Evolutionary conservation across 208 protist species (phyloP).

Genomic region (Leishmania major): DNA sequence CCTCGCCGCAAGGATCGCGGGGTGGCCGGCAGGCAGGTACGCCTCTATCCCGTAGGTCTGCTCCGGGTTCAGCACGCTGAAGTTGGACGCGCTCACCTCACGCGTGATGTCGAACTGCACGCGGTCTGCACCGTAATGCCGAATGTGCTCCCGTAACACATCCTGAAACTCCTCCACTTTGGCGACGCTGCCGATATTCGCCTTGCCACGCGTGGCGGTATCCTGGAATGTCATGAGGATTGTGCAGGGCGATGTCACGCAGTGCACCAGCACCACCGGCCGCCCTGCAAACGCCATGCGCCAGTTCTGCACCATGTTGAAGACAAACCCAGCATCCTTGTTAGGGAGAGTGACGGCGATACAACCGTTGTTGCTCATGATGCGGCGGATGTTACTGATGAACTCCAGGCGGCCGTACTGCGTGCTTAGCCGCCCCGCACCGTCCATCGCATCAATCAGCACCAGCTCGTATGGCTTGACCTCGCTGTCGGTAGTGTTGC

Average conservation of each 20-base stretch:
- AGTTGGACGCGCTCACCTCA: conserved; percentile 72
- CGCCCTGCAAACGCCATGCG: conserved; percentile 81
- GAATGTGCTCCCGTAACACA: conserved; percentile 67
- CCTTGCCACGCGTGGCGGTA: conserved; percentile 59
- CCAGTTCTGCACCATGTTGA: conserved; percentile 88
- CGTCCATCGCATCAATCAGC: conserved; percentile 78
- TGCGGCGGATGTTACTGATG: conserved; percentile 69
- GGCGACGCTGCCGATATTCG: conserved; percentile 75
- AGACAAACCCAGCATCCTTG: conserved; percentile 66
- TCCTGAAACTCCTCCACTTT: conserved; percentile 84
- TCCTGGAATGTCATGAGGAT: conserved; percentile 92
- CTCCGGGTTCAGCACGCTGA: conserved; percentile 72
- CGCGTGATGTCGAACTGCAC: conserved; percentile 81
- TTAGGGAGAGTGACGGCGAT: conserved; percentile 80
- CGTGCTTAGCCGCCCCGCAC: conserved; percentile 62
- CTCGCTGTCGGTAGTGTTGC: conserved; percentile 5
- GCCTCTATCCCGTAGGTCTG: conserved; percentile 48
- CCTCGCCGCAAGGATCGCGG: conserved; percentile 33
- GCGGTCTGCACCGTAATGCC: conserved; percentile 75
- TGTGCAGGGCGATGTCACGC: conserved; percentile 71
- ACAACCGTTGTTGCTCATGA: conserved; percentile 65
- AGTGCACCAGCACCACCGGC: conserved; percentile 84
- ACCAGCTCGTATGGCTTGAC: conserved; percentile 72
- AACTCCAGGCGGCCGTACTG: conserved; percentile 82
- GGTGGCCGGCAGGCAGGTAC: conserved; percentile 78